These are phyloP conservation scores for Cercospora beticola DNA, from an alignment of 2,329 filamentous ascomycete genomes.

Conservation along the genomic window DNA sequence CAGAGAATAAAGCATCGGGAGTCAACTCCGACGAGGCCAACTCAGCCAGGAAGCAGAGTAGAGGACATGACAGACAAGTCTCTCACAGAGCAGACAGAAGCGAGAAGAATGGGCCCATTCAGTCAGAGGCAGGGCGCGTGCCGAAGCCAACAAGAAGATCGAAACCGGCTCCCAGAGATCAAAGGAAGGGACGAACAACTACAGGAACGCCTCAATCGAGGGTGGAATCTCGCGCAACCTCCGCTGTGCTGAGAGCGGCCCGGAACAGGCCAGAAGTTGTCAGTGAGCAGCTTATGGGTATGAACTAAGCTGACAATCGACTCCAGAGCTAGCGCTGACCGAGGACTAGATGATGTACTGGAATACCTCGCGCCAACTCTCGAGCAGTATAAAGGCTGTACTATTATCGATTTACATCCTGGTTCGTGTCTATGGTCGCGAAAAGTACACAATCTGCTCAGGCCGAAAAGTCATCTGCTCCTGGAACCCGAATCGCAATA, in stretches of 20 bases:
- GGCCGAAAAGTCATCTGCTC: constrained; percentile 79
- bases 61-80: background rate
- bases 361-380: constrained; percentile 68
- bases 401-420: constrained; percentile 84
- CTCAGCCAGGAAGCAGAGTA: background rate
- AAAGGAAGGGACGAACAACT: background rate
- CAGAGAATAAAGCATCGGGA: background rate
- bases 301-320: background rate
- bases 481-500: constrained; percentile 66
- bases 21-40: background rate
- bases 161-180: background rate
- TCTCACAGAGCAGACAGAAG: background rate
- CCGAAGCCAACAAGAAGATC: background rate
- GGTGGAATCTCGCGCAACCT: background rate
- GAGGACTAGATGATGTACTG: constrained; percentile 62
- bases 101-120: background rate
- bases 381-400: constrained; percentile 70
- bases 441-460: constrained; percentile 70
- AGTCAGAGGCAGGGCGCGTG: background rate
- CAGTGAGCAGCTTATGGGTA: constrained; percentile 28
- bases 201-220: background rate
- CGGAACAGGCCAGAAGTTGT: constrained; percentile 24
- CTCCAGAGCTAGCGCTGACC: background rate
- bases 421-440: constrained; percentile 75
- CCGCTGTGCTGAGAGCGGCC: background rate